Percentiles rank a stretch among this genome's conserved stretches.
Evolutionary conservation across 495 filamentous ascomycete species (phyloP).

Genomic region (Xeromyces bisporus): DNA sequence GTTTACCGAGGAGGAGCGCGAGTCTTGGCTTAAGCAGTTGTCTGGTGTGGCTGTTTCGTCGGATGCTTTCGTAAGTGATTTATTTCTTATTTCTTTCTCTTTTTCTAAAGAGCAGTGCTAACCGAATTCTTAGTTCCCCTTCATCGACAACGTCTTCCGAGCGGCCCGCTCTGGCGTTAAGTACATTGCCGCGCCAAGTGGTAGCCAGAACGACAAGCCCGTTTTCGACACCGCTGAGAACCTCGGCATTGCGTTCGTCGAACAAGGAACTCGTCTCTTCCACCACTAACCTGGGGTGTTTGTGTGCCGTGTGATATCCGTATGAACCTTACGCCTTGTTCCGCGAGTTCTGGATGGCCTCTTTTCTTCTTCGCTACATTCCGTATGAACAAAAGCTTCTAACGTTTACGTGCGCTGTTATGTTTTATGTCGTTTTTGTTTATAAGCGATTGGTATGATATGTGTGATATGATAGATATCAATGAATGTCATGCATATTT

Average conservation of each 20-base stretch:
- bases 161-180: conserved; percentile 77
- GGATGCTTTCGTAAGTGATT: conserved; percentile 76
- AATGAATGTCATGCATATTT: no score
- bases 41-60: conserved; percentile 71
- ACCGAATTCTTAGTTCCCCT: conserved; percentile 55
- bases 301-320: no score
- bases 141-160: conserved; percentile 93
- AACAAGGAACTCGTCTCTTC: conserved; percentile 77
- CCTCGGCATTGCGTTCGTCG: conserved; percentile 77
- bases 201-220: conserved; percentile 79
- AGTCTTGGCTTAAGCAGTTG: conserved; percentile 66
- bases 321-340: no score
- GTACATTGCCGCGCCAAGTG: conserved; percentile 84
- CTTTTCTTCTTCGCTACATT: no score
- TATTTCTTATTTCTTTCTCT: conserved; percentile 1
- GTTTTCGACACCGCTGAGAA: conserved; percentile 90
- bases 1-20: conserved; percentile 72
- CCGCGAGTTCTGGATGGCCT: no score
- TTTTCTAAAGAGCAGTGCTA: conserved; percentile 4
- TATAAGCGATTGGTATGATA: no score
- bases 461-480: no score
- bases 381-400: no score
- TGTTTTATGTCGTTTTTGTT: no score
- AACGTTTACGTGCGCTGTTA: no score
- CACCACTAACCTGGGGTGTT: conserved; percentile 58